Evolutionary conservation across 257 asterid species (phyloP).

Genomic region (Nicotiana knightiana): DNA sequence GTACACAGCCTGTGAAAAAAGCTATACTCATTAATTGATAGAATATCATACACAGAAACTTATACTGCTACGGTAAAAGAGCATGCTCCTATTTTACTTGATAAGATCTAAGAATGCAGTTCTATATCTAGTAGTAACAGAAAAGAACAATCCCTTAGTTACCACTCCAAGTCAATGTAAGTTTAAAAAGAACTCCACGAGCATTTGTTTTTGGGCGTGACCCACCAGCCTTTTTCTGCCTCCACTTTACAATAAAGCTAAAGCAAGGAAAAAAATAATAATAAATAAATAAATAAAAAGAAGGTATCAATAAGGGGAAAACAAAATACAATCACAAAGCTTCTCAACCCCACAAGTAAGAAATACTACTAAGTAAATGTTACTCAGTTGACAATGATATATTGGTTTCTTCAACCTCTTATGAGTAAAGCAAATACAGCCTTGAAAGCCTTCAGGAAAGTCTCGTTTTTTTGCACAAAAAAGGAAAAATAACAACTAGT

Average conservation of each 20-base stretch:
- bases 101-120: constrained; percentile 7
- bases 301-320: constrained; percentile 15
- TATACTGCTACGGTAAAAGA: neutral
- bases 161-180: constrained; percentile 39
- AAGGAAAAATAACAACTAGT: constrained; percentile 2
- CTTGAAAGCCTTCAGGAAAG: constrained; percentile 30
- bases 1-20: no score
- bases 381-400: constrained; percentile 37
- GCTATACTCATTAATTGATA: no score
- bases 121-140: constrained; percentile 9
- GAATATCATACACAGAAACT: no score
- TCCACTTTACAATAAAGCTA: constrained; percentile 56
- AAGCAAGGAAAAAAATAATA: constrained; percentile 29
- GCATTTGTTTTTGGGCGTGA: constrained; percentile 52
- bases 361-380: constrained; percentile 24
- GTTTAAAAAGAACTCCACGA: constrained; percentile 25
- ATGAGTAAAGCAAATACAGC: constrained; percentile 27
- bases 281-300: constrained; percentile 16
- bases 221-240: constrained; percentile 58
- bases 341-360: constrained; percentile 43
- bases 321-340: constrained; percentile 21
- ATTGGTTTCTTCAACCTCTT: constrained; percentile 29
- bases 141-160: neutral
- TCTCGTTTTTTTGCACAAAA: constrained; percentile 14
- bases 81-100: neutral